A percentile compares a stretch with the other conserved stretches of the same genome.
Evolutionary conservation across 805 yeast genomes (phyloP).

Genomic region (Pichia phayaonensis): DNA sequence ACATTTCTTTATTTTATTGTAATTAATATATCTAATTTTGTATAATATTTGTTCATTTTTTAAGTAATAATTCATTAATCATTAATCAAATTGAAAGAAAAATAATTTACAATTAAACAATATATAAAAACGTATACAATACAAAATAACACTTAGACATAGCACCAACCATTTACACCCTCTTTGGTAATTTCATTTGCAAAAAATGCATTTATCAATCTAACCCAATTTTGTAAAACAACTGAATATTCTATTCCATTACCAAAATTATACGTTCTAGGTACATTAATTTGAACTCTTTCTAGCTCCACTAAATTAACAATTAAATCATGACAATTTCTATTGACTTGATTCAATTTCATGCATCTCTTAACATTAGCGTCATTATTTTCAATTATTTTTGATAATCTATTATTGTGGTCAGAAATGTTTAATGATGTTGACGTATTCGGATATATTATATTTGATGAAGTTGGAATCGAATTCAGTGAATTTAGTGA

Average conservation of each 20-base stretch:
- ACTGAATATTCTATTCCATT: slow-evolving; percentile 5
- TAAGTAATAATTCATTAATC: no score
- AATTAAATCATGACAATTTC: slow-evolving; percentile 9
- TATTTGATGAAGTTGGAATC: neutral
- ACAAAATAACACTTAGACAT: neutral
- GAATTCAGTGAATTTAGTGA: neutral
- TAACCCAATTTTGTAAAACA: slow-evolving; percentile 21
- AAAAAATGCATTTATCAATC: slow-evolving; percentile 15
- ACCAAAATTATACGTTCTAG: slow-evolving; percentile 10
- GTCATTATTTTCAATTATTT: slow-evolving; percentile 17
- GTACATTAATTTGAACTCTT: slow-evolving; percentile 10
- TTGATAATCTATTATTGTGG: slow-evolving; percentile 18
- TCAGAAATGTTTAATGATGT: slow-evolving; percentile 8
- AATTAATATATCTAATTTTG: no score
- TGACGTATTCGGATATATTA: neutral
- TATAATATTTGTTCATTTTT: no score
- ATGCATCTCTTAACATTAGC: slow-evolving; percentile 14
- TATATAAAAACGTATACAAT: neutral
- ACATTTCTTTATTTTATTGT: no score
- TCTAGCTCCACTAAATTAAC: slow-evolving; percentile 9
- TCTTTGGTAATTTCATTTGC: slow-evolving; percentile 14
- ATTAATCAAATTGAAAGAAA: no score
- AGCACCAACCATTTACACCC: slow-evolving; percentile 24
- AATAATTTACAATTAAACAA: no score
- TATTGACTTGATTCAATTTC: slow-evolving; percentile 16